Evolutionary conservation across 345 rosid genomes (phyloP).

Genomic region (Arabidopsis arenosa): DNA sequence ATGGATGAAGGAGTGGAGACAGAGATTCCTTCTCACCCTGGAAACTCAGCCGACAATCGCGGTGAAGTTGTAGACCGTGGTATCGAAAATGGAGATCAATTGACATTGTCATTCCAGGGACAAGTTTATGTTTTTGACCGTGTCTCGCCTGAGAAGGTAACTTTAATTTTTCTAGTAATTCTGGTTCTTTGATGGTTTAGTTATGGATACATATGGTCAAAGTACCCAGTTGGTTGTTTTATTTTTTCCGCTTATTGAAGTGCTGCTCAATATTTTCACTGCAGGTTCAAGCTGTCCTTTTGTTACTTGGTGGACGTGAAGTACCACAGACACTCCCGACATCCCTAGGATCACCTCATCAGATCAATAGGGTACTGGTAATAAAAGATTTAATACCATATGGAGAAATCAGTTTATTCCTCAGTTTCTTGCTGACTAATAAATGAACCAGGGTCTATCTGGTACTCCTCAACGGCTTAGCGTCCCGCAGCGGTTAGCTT

Average conservation of each 20-base stretch:
- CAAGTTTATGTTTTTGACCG: conserved; percentile 78
- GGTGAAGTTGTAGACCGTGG: conserved; percentile 49
- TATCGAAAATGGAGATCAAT: conserved; percentile 59
- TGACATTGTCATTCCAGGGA: conserved; percentile 76
- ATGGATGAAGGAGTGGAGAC: conserved; percentile 49
- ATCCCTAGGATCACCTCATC: conserved; percentile 44
- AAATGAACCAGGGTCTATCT: conserved; percentile 52
- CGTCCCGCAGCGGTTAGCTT: conserved; percentile 63
- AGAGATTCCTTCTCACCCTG: conserved; percentile 64
- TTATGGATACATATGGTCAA: conserved; percentile 17
- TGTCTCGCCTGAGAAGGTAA: conserved; percentile 71
- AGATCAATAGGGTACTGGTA: conserved; percentile 52
- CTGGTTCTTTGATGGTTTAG: conserved; percentile 7
- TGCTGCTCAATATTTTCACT: neutral
- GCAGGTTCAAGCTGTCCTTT: conserved; percentile 74
- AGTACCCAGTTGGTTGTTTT: neutral
- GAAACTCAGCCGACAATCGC: conserved; percentile 51
- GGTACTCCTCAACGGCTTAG: conserved; percentile 60
- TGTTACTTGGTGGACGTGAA: conserved; percentile 66
- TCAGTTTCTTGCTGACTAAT: conserved; percentile 38
- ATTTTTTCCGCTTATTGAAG: neutral
- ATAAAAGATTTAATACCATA: conserved; percentile 19
- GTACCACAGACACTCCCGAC: conserved; percentile 52
- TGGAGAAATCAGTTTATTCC: conserved; percentile 4
- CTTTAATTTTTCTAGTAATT: neutral